phyloP scores from a whole-genome alignment of 2,329 filamentous ascomycete species.

The Pseudovirgaria hyperparasitica region DNA sequence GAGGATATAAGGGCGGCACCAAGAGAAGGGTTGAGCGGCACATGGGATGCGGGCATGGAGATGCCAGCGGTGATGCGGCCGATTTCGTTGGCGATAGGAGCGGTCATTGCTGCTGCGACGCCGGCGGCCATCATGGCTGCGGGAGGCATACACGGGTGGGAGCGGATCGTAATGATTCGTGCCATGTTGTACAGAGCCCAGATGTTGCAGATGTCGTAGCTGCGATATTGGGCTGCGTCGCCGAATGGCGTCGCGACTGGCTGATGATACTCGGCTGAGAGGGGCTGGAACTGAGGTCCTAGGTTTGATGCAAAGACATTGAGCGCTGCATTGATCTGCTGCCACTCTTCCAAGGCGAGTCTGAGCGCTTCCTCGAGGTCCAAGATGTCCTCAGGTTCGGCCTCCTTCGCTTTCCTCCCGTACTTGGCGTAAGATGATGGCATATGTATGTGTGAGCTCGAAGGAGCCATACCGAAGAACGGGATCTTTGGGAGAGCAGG shows the following conservation, averaged over 20 bases:
- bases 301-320: conserved; percentile 43
- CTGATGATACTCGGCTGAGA: conserved; percentile 54
- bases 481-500: too few relatives aligned
- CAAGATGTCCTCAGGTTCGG: conserved; percentile 12
- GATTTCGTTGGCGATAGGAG: conserved; percentile 56
- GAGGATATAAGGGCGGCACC: conserved; percentile 74
- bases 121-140: conserved; percentile 79
- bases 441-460: conserved; percentile 27
- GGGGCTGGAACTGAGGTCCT: conserved; percentile 61
- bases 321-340: conserved; percentile 59
- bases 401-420: too few relatives aligned
- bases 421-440: conserved; percentile 29
- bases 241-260: conserved; percentile 65
- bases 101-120: conserved; percentile 61
- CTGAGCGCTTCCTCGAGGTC: conserved; percentile 53
- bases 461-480: conserved; percentile 41
- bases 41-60: conserved; percentile 24
- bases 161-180: conserved; percentile 66
- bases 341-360: conserved; percentile 69
- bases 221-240: conserved; percentile 65
- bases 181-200: conserved; percentile 84
- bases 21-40: conserved; percentile 60
- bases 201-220: conserved; percentile 73
- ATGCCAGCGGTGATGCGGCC: conserved; percentile 70
- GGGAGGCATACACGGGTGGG: conserved; percentile 83